These are phyloP conservation scores for Fusarium sp. DNA, from an alignment of 2,329 filamentous ascomycete species.

Conservation along the genomic window DNA sequence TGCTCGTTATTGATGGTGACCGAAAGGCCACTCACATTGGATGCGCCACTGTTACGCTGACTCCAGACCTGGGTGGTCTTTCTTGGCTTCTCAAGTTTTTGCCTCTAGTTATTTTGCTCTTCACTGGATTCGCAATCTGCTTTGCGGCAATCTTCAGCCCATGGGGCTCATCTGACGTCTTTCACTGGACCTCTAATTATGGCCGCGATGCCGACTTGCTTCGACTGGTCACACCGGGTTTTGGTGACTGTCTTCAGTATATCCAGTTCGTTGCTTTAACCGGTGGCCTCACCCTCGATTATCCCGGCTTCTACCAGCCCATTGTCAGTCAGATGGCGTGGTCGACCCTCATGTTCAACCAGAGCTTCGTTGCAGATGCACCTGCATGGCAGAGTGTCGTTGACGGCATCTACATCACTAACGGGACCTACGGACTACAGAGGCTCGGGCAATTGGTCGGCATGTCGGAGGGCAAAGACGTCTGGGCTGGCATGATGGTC, in stretches of 20 bases:
- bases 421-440: constrained; percentile 83
- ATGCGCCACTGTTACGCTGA: constrained; percentile 85
- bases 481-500: constrained; percentile 95
- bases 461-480: constrained; percentile 78
- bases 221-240: constrained; percentile 92
- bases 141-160: constrained; percentile 90
- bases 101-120: constrained; percentile 80
- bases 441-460: constrained; percentile 84
- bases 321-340: constrained; percentile 88
- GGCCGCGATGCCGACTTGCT: constrained; percentile 93
- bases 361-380: constrained; percentile 82
- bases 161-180: constrained; percentile 91
- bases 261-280: constrained; percentile 93
- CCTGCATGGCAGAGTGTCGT: constrained; percentile 74
- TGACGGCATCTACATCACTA: constrained; percentile 88
- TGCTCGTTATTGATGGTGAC: constrained; percentile 83
- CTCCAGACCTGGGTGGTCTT: constrained; percentile 81
- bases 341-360: constrained; percentile 93
- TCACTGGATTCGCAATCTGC: constrained; percentile 85
- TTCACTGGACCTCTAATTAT: constrained; percentile 98
- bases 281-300: constrained; percentile 86
- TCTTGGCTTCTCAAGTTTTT: constrained; percentile 79
- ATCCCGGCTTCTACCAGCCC: constrained; percentile 95
- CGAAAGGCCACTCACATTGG: constrained; percentile 71
- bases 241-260: constrained; percentile 96